A percentile compares a stretch with the other conserved stretches of the same genome.
Conservation (phyloP, 176 grass and related monocot species). For the Zizania latifolia region DNA sequence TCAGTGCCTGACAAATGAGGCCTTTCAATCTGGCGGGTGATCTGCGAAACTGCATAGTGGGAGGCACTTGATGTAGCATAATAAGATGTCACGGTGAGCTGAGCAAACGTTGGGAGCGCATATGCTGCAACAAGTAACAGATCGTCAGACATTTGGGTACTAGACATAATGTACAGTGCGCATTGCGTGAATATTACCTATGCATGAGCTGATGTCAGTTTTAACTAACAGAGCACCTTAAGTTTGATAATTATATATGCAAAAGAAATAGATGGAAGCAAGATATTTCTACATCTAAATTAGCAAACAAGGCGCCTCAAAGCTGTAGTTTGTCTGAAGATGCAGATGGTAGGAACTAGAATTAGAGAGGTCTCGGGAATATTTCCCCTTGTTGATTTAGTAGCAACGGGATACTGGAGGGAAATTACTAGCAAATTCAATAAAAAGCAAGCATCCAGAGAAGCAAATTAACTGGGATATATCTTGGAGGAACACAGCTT, state of each 20-base stretch:
- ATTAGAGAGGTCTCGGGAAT: neutral
- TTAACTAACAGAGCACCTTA: neutral
- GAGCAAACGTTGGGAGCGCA: constrained; percentile 63
- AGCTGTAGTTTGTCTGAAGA: neutral
- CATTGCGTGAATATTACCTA: neutral
- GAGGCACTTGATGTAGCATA: constrained; percentile 74
- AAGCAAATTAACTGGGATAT: neutral
- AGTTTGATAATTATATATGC: neutral
- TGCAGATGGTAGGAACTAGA: neutral
- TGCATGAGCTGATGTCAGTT: neutral
- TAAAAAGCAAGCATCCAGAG: neutral
- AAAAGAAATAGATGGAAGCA: neutral
- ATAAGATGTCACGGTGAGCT: constrained; percentile 81
- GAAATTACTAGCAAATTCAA: neutral
- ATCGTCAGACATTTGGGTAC: neutral
- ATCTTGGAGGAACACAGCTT: neutral
- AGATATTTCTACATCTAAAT: neutral
- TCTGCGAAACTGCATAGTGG: constrained; percentile 66
- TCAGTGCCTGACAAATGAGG: constrained; percentile 31
- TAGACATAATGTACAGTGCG: neutral
- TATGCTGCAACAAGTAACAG: constrained; percentile 51
- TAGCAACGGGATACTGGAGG: neutral
- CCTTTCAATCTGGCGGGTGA: constrained; percentile 63
- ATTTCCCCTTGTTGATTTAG: neutral
- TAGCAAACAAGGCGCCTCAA: neutral